Evolutionary conservation across 306 rosid species (phyloP).

Genomic region (Trifolium repens): DNA sequence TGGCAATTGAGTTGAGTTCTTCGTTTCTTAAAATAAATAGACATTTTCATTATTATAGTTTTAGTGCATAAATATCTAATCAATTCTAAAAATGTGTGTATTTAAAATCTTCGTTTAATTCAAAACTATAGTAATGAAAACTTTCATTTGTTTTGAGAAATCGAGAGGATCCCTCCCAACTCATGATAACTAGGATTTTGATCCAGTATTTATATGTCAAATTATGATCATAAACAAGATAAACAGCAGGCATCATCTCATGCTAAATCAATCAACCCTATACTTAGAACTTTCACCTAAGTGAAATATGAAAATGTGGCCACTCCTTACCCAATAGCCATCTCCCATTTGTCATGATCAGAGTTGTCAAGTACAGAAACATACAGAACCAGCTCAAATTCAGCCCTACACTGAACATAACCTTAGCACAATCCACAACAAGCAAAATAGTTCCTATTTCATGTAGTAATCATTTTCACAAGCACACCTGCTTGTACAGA

Average conservation of each 20-base stretch:
- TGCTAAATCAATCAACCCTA: constrained; percentile 32
- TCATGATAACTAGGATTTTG: no score
- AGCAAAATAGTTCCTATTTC: constrained; percentile 54
- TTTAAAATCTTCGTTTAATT: no score
- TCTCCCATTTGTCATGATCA: constrained; percentile 47
- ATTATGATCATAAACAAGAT: constrained; percentile 35
- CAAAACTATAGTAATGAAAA: no score
- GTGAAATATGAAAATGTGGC: constrained; percentile 37
- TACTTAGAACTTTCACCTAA: constrained; percentile 38
- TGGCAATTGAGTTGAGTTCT: no score
- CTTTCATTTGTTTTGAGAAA: no score
- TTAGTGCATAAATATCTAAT: no score
- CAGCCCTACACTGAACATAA: constrained; percentile 80
- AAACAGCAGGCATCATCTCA: constrained; percentile 32
- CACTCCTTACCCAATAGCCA: constrained; percentile 43
- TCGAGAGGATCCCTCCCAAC: no score
- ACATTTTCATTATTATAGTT: no score
- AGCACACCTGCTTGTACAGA: constrained; percentile 52
- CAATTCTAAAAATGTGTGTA: no score
- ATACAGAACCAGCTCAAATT: constrained; percentile 49
- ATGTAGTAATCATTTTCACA: constrained; percentile 57
- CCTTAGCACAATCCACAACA: constrained; percentile 46
- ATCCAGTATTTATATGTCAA: constrained; percentile 13
- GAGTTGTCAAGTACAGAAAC: constrained; percentile 38
- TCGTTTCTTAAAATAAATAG: no score